Base-by-base conservation (phyloP, 192 early-diverging fungal genomes). In the Oehlia diaphana region DNA sequence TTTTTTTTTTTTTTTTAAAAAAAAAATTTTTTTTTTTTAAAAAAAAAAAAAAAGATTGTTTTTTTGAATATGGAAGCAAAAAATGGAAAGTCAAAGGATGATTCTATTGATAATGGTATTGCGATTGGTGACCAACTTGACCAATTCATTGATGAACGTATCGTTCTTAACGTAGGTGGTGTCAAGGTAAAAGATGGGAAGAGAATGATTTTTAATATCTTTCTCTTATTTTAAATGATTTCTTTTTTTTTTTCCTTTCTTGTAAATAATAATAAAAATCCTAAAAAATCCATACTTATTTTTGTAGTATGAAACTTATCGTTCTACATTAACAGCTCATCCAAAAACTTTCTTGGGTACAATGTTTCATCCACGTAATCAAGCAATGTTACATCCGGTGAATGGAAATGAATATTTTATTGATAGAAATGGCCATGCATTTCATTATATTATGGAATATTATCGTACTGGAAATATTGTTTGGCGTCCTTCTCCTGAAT, bases 331-430 rank as follows among this genome's bases (percentile, higher is more conserved):
- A 26, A 72, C 70, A 39, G 49, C 79, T 31, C 50, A 74, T 42
- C 72, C 79, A 63, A 74, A 63, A 16, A 80, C 79, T 6, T 10
- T 80, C 9, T 74, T 80, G 7, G 79, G 79, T 21, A 80, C 79
- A 72, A 80, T 80, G 79, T 80, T 80, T 50, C 72, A 72, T 49
- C 58, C 50, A 33, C 19, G 70, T 5, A 80, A 80, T 49, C 26
- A 44, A 63, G 58, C 28, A 63, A 62, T 80, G 26, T n/a, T 80
- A 31, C 69, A 74, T 28, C 79, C 79, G 7, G 35, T n/a, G 16
- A 66, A 80, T 31, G 53, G 61, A 8, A 74, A 80, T 49, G 79
- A 80, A 80, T 80, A 74, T 50, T 80, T 80, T 49, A 39, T 80
- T 62, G 79, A 80, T 74, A 14, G 79, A 26, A 74, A 80, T 49